Percentiles rank a stretch among this genome's conserved stretches.
phyloP scores from a whole-genome alignment of 2,329 filamentous ascomycete genomes.

The Xylaria sp. region DNA sequence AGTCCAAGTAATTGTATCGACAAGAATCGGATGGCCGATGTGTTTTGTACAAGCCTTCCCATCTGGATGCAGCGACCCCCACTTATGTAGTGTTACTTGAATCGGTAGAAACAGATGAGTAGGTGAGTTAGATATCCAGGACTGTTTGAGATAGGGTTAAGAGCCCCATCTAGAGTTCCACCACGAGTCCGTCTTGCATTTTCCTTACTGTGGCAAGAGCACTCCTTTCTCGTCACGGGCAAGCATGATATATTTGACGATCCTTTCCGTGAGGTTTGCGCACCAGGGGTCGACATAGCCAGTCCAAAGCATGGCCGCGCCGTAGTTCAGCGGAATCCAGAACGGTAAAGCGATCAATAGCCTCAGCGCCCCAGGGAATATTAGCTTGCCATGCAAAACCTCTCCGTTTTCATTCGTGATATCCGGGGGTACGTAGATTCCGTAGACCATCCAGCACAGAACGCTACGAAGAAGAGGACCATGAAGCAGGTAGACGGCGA shows the following conservation, averaged over 20 bases:
- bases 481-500: conserved; percentile 72
- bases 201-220: conserved; percentile 45
- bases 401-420: conserved; percentile 51
- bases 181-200: not conserved
- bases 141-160: not conserved
- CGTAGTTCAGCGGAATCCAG: conserved; percentile 60
- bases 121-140: conserved; percentile 3
- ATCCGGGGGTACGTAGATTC: conserved; percentile 52
- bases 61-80: conserved; percentile 10
- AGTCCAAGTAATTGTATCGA: conserved; percentile 37
- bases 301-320: conserved; percentile 61
- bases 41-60: conserved; percentile 30
- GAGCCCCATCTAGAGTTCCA: not conserved
- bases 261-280: conserved; percentile 55
- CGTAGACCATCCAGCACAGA: conserved; percentile 69
- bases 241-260: conserved; percentile 48
- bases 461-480: conserved; percentile 68
- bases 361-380: conserved; percentile 51
- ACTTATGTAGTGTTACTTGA: not conserved
- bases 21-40: conserved; percentile 28
- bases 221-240: conserved; percentile 48
- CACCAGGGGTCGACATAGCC: conserved; percentile 64
- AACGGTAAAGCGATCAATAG: conserved; percentile 54
- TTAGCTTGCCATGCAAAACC: conserved; percentile 50
- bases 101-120: conserved; percentile 10